Base-by-base conservation (phyloP, 441 rosid species). In the Erodium moschatum region DNA sequence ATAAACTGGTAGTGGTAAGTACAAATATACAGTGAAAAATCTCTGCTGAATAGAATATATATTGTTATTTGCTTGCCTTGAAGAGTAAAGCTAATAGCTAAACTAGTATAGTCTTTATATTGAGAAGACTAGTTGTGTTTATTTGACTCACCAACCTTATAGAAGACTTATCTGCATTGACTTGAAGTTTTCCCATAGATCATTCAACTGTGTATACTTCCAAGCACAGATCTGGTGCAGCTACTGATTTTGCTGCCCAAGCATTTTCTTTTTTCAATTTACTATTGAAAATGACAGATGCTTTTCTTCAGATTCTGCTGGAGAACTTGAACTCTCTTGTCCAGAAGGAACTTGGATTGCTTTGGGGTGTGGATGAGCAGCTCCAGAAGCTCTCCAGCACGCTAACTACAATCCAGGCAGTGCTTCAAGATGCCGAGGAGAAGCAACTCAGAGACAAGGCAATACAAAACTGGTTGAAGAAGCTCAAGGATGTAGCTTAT, bases 351-450 rank as follows among this genome's bases (percentile, higher is more conserved):
- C 4, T 61, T 24, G 72, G 60, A 6, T 69, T 60, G 13, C 58
- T 61, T 61, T 40, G 56, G 66, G 67, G 60, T 40, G 72, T 69
- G n/a, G 60, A 21, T 12, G 42, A 40, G 24, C 58, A 69, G 48
- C 29, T 62, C 58, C 21, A 69, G 9, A 16, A 48, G 3, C 46
- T 62, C 27, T 69, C 72, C 3, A 62, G 60, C 72, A 38, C 16
- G 58, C 27, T 62, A 2, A 20, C 67, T 40, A 62, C 72, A 1
- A 69, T 62, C 33, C 61, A 62, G 16, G 61, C 24, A 0, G 72
- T 69, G 72, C 27, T 62, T 21, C 60, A 61, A 69, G 61, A 44
- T 24, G 67, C 72, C 21, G 66, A 61, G 27, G 67, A 69, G 44
- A 69, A 40, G 60, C 72, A 42, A 62, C 24, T 44, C 10, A 42